Evolutionary conservation across 2,329 filamentous ascomycete genomes (phyloP).

Genomic region (Proliferodiscus dingleyae): DNA sequence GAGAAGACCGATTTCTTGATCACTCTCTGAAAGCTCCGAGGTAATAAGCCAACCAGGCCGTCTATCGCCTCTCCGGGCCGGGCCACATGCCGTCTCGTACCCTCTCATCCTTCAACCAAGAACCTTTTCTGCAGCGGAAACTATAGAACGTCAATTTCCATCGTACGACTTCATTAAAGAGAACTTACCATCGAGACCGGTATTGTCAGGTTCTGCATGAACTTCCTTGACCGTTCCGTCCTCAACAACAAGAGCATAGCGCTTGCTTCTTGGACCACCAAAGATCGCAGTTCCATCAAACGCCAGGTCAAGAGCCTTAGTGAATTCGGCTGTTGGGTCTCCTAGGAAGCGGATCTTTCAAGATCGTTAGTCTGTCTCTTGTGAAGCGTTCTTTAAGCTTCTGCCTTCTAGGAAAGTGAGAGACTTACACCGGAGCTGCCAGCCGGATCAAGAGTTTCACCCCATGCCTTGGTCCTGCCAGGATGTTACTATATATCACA

Average conservation of each 20-base stretch:
- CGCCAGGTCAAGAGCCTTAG: constrained; percentile 73
- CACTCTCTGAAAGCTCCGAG: no score
- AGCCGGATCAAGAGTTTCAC: constrained; percentile 6
- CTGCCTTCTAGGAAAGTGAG: constrained; percentile 61
- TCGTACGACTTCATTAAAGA: neutral
- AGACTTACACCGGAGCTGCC: constrained; percentile 53
- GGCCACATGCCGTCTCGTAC: no score
- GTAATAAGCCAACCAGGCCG: no score
- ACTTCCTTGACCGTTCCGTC: constrained; percentile 78
- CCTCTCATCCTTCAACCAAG: constrained; percentile 13
- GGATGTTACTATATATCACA: neutral
- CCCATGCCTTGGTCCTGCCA: constrained; percentile 12
- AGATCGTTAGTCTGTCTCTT: neutral
- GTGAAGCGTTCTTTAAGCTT: neutral
- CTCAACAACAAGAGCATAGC: constrained; percentile 79
- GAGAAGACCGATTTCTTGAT: no score
- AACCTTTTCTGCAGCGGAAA: constrained; percentile 25
- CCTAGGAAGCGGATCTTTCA: constrained; percentile 79
- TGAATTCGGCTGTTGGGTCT: constrained; percentile 74
- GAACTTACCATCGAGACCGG: constrained; percentile 64
- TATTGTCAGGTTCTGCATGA: constrained; percentile 87
- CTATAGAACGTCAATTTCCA: neutral
- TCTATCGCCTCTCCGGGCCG: no score
- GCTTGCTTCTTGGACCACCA: constrained; percentile 76
- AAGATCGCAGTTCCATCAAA: constrained; percentile 79